Evolutionary conservation across 148 eudicot genomes (phyloP).

Genomic region (Talinum fruticosum): DNA sequence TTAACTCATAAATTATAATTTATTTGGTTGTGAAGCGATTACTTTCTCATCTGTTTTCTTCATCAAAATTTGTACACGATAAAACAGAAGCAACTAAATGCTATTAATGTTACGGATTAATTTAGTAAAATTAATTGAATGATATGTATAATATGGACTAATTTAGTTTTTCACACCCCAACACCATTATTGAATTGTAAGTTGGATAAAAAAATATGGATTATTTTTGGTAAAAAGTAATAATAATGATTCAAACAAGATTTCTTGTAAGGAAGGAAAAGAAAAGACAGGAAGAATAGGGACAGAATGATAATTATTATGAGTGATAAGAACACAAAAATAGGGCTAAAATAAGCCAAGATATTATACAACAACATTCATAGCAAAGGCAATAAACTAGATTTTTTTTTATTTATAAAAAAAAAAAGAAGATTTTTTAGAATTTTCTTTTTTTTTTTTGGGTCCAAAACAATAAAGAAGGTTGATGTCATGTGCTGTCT

Average conservation of each 20-base stretch:
- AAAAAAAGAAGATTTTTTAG: not conserved
- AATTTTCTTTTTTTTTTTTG: not conserved
- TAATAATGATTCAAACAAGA: not conserved
- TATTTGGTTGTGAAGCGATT: no score
- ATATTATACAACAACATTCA: not conserved
- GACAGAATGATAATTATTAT: not conserved
- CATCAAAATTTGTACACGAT: no score
- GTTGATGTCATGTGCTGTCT: slow-evolving; percentile 15
- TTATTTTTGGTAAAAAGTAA: not conserved
- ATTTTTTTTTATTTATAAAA: not conserved
- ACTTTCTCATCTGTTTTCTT: no score
- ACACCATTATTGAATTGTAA: no score
- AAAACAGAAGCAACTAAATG: no score
- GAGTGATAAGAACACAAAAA: not conserved
- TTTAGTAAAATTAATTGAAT: no score
- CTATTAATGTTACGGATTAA: no score
- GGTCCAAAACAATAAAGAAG: not conserved
- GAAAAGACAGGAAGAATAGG: not conserved
- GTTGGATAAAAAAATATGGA: not conserved
- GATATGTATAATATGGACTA: no score
- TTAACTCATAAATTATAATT: no score
- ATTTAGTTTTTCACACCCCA: no score
- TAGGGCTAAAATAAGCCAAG: not conserved
- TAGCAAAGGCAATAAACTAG: not conserved
- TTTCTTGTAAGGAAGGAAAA: not conserved